Evolutionary conservation across 768 basidiomycete genomes (phyloP).

Genomic region (Auriscalpium microsporum): DNA sequence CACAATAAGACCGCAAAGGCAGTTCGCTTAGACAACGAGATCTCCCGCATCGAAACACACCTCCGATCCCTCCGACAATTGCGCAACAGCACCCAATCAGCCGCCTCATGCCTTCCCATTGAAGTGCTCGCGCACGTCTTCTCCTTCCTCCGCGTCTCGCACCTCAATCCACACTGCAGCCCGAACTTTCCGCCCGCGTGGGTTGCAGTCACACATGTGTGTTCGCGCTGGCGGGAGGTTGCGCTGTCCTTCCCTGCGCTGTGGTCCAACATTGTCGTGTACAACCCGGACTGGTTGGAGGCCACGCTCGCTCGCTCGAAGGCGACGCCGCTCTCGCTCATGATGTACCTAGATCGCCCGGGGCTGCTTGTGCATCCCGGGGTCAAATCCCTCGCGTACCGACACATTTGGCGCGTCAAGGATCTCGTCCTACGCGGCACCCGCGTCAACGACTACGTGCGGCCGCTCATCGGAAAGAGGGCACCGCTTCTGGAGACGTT

Average conservation of each 20-base stretch:
- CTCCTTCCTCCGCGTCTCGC: background rate
- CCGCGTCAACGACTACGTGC: background rate
- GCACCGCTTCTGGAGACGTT: background rate
- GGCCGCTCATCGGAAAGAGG: background rate
- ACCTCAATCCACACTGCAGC: background rate
- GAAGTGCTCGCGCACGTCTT: background rate
- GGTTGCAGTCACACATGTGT: slow-evolving; percentile 12
- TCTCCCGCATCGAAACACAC: too few relatives aligned
- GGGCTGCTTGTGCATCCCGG: background rate
- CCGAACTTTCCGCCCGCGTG: background rate
- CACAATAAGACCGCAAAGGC: too few relatives aligned
- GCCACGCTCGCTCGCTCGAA: slow-evolving; percentile 7
- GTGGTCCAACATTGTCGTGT: slow-evolving; percentile 8
- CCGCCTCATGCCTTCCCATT: background rate
- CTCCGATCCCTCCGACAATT: background rate
- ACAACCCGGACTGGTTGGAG: slow-evolving; percentile 4
- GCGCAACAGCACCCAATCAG: background rate
- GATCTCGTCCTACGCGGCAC: background rate
- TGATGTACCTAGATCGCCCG: background rate
- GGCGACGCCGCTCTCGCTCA: slow-evolving; percentile 4
- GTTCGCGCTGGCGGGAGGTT: slow-evolving; percentile 7
- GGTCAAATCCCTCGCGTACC: background rate
- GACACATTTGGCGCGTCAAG: background rate
- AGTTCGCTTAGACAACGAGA: too few relatives aligned
- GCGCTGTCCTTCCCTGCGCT: slow-evolving; percentile 7